These are phyloP conservation scores for Entamoeba invadens DNA, from an alignment of 208 protist genomes.

Conservation along the genomic window DNA sequence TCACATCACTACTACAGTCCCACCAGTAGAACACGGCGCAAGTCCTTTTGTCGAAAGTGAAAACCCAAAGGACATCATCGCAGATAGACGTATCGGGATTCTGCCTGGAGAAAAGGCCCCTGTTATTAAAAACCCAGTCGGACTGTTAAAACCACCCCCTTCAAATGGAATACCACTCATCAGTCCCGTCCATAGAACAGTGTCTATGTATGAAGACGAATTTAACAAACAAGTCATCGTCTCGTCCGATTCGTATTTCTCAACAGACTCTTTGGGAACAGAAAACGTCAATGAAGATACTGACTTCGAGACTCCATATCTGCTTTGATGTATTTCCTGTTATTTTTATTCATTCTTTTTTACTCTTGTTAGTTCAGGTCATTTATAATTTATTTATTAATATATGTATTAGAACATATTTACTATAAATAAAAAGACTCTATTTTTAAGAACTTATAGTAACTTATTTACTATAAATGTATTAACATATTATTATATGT, in stretches of 20 bases:
- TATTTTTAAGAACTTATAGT: too few relatives aligned
- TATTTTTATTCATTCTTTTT: too few relatives aligned
- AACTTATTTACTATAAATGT: too few relatives aligned
- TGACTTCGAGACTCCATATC: too few relatives aligned
- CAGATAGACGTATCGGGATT: not conserved
- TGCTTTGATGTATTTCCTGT: too few relatives aligned
- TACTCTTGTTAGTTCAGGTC: too few relatives aligned
- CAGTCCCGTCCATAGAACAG: not conserved
- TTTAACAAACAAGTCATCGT: not conserved
- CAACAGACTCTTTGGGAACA: not conserved
- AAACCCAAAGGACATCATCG: not conserved
- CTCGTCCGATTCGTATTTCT: not conserved
- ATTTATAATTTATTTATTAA: too few relatives aligned
- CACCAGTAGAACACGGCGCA: not conserved
- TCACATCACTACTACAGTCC: not conserved
- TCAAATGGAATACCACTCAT: not conserved
- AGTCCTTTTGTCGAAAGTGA: too few relatives aligned
- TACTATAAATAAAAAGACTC: too few relatives aligned
- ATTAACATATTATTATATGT: too few relatives aligned
- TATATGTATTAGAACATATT: too few relatives aligned
- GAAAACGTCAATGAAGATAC: not conserved
- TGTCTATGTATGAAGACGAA: not conserved
- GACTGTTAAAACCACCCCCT: not conserved
- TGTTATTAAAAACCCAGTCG: not conserved
- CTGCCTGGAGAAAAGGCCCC: too few relatives aligned